phyloP scores from a whole-genome alignment of 2,329 filamentous ascomycete species.

The Sclerotinia spermophila region DNA sequence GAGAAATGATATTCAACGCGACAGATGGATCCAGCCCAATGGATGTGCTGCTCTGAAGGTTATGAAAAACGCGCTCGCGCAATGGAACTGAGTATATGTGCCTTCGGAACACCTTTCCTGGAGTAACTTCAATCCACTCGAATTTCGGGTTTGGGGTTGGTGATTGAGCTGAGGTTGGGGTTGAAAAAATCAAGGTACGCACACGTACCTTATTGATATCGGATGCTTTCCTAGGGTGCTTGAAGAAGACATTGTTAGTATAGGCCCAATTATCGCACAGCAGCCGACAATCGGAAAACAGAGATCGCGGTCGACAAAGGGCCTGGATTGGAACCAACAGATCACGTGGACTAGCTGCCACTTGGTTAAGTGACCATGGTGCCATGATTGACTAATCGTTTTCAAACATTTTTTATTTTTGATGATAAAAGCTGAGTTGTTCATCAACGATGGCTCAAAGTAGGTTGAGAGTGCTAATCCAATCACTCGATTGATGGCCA shows the following conservation, averaged over 20 bases:
- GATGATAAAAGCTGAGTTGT: rapidly evolving
- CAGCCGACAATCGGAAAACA: neutral
- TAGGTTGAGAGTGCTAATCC: rapidly evolving
- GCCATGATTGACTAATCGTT: neutral
- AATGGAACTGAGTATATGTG: neutral
- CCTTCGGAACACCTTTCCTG: neutral
- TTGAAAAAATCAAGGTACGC: slow-evolving; percentile 3
- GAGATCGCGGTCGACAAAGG: neutral
- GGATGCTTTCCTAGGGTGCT: neutral
- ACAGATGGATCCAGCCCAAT: neutral
- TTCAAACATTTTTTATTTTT: neutral
- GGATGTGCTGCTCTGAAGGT: neutral
- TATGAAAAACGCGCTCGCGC: too few species aligned
- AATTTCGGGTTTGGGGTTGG: neutral
- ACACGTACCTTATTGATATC: neutral
- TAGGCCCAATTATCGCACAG: neutral
- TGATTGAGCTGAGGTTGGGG: too few species aligned
- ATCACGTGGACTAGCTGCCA: neutral
- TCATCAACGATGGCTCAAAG: neutral
- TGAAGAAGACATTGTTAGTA: rapidly evolving
- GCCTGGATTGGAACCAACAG: neutral
- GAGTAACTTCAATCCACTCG: neutral
- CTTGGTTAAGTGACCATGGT: neutral
- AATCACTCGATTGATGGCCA: rapidly evolving
- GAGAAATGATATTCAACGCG: neutral